A percentile compares a stretch with the other conserved stretches of the same genome.
phyloP scores from a whole-genome alignment of 78 protist genomes.

The Dictyostelium firmibasis region DNA sequence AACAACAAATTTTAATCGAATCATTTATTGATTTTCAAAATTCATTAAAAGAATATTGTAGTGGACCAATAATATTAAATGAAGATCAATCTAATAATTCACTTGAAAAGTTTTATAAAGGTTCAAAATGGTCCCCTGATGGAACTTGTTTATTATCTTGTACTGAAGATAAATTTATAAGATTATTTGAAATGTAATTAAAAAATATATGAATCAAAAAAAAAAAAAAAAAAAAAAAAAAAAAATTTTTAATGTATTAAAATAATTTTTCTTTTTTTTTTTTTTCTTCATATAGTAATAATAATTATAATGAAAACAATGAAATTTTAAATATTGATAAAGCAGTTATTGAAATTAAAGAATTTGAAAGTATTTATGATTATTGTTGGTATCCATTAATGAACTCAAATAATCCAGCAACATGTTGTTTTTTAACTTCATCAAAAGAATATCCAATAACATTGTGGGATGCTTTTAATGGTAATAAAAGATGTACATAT shows the following conservation, averaged over 20 bases:
- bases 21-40: background rate
- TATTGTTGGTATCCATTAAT: constrained; percentile 55
- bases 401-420: constrained; percentile 29
- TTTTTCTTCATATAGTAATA: too few species aligned
- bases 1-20: background rate
- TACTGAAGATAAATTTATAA: constrained; percentile 28
- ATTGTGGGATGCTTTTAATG: constrained; percentile 39
- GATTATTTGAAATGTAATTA: constrained; percentile 51
- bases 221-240: background rate
- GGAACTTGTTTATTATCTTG: constrained; percentile 48
- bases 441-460: background rate
- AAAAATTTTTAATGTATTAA: background rate
- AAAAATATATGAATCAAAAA: background rate
- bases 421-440: constrained; percentile 19
- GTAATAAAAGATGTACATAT: constrained; percentile 12
- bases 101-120: constrained; percentile 17
- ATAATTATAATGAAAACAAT: background rate
- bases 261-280: too few species aligned
- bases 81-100: background rate
- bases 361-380: constrained; percentile 43
- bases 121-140: constrained; percentile 68
- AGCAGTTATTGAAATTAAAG: constrained; percentile 9
- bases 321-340: background rate
- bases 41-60: background rate
- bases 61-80: background rate